Base-by-base conservation (phyloP, 2,329 filamentous ascomycete species). In the Aspergillus ustus region DNA sequence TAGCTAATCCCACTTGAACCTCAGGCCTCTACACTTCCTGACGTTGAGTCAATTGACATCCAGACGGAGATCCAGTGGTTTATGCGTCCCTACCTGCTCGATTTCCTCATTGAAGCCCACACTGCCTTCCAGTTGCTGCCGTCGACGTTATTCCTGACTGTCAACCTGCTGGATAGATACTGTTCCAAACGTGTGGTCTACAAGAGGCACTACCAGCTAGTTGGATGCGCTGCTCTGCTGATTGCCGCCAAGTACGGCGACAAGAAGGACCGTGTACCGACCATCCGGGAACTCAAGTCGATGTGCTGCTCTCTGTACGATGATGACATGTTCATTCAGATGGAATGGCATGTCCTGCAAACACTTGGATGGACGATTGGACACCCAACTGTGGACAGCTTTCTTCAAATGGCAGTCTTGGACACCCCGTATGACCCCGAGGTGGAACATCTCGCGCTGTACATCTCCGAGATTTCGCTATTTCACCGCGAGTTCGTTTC, bases 41-140 rank as follows among this genome's bases (percentile, higher is more conserved):
- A 99, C 78, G 94, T 96, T 76, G 94, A 94, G 77, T 93, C 96
- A 40, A 99, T 99, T 77, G 95, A 99, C 78, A 97, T 98, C 79
- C 95, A 99, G 80, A 93, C 93, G 68, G 95, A 99, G 84, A 98
- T 99, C 66, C 93, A 98, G 77, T 99, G 95, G 95, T 98, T 96
- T 81, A 99, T 99, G 95, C 85, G 95, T 72, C 95, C 95, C 0
- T 98, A 97, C 78, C 89, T 99, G 40, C 91, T 99, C 75, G 95
- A 99, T 82, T 99, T 99, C 81, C 87, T 99, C 69, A 91, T 98
- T 72, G 95, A 99, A 85, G 95, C 94, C 54, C 95, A 99, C 75
- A 91, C 92, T 68, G 94, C 94, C 63, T 99, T 98, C 80, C 91
- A 92, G 70, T 86, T 99, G 11, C 86, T 98, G 13, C 94, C 95